These are phyloP conservation scores for Trichoderma sp. DNA, from an alignment of 2,329 filamentous ascomycete genomes.

Conservation along the genomic window DNA sequence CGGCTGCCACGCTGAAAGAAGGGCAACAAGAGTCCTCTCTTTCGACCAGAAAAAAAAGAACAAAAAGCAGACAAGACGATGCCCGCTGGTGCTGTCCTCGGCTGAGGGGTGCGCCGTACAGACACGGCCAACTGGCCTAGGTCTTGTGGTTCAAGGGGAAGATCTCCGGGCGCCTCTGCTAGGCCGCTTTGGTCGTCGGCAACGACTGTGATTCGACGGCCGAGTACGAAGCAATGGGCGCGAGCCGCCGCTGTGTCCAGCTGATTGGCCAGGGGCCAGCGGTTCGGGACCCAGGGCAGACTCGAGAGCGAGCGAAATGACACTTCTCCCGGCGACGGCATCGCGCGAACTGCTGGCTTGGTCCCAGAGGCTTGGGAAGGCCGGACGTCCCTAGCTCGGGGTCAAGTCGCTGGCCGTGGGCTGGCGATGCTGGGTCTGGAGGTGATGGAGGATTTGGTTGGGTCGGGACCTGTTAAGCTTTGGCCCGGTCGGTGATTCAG, in stretches of 20 bases:
- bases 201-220: slow-evolving; percentile 25
- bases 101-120: slow-evolving; percentile 16
- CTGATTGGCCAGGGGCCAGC: slow-evolving; percentile 22
- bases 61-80: background rate
- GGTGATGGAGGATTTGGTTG: slow-evolving; percentile 18
- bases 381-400: slow-evolving; percentile 14
- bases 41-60: background rate
- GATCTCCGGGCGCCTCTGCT: slow-evolving; percentile 28
- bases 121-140: slow-evolving; percentile 8
- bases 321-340: background rate
- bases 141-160: slow-evolving; percentile 24
- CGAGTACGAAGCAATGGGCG: slow-evolving; percentile 11
- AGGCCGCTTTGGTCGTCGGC: slow-evolving; percentile 26
- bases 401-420: slow-evolving; percentile 5
- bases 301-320: slow-evolving; percentile 7
- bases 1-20: background rate
- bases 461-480: slow-evolving; percentile 24
- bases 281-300: slow-evolving; percentile 15
- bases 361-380: slow-evolving; percentile 20
- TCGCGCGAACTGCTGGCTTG: slow-evolving; percentile 18
- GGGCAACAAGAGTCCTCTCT: background rate
- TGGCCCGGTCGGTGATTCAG: slow-evolving; percentile 19
- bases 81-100: background rate
- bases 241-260: slow-evolving; percentile 13
- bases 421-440: slow-evolving; percentile 17